A percentile compares a stretch with the other conserved stretches of the same genome.
Evolutionary conservation across 78 protist species (phyloP).

Genomic region (Chrysochromulina parva): DNA sequence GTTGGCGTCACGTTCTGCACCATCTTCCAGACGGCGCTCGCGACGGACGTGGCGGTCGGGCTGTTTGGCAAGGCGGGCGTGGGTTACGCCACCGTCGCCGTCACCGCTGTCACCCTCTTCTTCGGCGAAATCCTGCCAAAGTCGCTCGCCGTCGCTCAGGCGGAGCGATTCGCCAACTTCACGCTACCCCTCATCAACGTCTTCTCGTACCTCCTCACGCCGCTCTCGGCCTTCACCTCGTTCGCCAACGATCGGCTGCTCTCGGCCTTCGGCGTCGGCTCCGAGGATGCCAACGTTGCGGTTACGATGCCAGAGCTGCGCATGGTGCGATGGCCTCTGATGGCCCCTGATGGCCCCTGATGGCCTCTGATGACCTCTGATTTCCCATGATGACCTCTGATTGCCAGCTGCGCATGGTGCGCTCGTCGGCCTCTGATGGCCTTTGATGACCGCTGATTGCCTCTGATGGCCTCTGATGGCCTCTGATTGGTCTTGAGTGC

Average conservation of each 20-base stretch:
- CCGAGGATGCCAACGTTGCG: background rate
- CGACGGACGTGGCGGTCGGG: background rate
- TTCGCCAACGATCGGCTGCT: background rate
- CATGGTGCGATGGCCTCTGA: background rate
- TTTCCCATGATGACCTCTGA: no score
- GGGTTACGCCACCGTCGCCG: background rate
- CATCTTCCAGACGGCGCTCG: background rate
- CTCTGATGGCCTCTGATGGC: no score
- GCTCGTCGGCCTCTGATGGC: no score
- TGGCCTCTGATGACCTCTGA: no score
- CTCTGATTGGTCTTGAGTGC: no score
- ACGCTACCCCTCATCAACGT: background rate
- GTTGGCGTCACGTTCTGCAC: slow-evolving; percentile 24
- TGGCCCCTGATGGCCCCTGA: no score
- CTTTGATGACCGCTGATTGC: no score
- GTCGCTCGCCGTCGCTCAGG: slow-evolving; percentile 29
- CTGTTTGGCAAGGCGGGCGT: slow-evolving; percentile 12
- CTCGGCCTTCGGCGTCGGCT: background rate
- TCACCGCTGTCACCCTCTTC: slow-evolving; percentile 25
- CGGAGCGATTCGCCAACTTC: background rate
- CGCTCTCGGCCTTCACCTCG: background rate
- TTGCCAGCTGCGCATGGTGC: no score
- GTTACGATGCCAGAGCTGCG: slow-evolving; percentile 13
- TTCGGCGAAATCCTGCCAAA: slow-evolving; percentile 45
- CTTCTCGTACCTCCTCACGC: background rate